Evolutionary conservation across 2,329 filamentous ascomycete species (phyloP).

Genomic region (Dactylonectria macrodidyma): DNA sequence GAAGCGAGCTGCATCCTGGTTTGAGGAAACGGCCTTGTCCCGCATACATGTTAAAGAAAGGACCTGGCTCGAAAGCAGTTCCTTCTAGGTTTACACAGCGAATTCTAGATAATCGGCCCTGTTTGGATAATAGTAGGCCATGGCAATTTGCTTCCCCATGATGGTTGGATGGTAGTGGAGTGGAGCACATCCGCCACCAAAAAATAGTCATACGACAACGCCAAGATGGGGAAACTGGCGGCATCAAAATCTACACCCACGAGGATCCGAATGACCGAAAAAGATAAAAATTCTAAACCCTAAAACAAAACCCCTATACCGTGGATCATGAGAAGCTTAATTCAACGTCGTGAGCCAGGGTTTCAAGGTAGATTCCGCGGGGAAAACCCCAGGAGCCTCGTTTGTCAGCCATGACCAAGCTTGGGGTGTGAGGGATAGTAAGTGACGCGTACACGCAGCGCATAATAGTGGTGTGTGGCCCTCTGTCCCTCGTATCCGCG

Average conservation of each 20-base stretch:
- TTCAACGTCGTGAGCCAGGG: constrained; percentile 37
- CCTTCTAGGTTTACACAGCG: neutral
- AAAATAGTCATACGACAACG: neutral
- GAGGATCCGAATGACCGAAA: neutral
- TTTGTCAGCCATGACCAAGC: constrained; percentile 40
- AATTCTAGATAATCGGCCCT: neutral
- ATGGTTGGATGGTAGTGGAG: neutral
- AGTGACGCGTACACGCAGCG: constrained; percentile 4
- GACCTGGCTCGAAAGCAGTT: neutral
- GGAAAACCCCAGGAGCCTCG: constrained; percentile 5
- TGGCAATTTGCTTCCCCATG: neutral
- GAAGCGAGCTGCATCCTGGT: no score
- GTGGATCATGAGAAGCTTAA: constrained; percentile 35
- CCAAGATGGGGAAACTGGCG: neutral
- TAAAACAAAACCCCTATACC: constrained; percentile 3
- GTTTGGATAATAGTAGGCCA: neutral
- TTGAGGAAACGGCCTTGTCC: no score
- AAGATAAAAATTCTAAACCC: neutral
- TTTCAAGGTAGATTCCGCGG: constrained; percentile 2
- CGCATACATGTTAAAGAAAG: neutral
- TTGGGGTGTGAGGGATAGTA: constrained; percentile 10
- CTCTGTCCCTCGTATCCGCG: constrained; percentile 2
- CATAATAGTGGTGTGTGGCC: constrained; percentile 4
- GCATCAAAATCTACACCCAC: neutral
- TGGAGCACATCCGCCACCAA: neutral